Evolutionary conservation across 2,329 filamentous ascomycete genomes (phyloP).

Genomic region (Hymenoscyphus repandus): DNA sequence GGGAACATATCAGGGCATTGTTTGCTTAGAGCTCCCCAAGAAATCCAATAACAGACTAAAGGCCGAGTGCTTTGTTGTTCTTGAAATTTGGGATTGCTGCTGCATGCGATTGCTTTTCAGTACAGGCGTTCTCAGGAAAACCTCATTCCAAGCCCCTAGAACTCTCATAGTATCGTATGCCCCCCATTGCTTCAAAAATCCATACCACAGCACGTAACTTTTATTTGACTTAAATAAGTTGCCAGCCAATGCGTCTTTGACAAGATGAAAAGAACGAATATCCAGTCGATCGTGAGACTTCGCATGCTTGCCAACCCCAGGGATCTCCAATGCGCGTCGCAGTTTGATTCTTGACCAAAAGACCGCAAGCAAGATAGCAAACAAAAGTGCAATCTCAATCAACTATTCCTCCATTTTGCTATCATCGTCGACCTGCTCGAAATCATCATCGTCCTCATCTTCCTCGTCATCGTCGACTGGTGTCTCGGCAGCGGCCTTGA

Average conservation of each 20-base stretch:
- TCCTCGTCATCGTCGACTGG: conserved; percentile 72
- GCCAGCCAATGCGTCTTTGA: conserved; percentile 1
- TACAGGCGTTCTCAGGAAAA: conserved; percentile 1
- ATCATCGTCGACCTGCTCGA: conserved; percentile 57
- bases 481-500: conserved; percentile 79
- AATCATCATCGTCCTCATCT: conserved; percentile 66
- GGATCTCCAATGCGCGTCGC: conserved; percentile 7
- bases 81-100: not conserved
- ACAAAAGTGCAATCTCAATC: conserved; percentile 4
- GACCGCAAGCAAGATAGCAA: conserved; percentile 3
- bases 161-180: conserved; percentile 24
- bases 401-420: conserved; percentile 61
- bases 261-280: conserved; percentile 8
- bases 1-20: not conserved
- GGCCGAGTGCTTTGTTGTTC: not conserved
- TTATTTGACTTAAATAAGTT: not conserved
- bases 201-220: not conserved
- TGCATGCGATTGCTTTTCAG: not conserved
- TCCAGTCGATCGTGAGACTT: conserved; percentile 13
- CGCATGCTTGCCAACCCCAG: conserved; percentile 4
- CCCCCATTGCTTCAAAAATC: conserved; percentile 18
- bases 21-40: too few species aligned
- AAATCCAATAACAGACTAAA: too few species aligned
- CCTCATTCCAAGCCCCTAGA: not conserved
- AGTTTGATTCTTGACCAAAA: not conserved